These are phyloP conservation scores for Hypholoma fasciculare DNA, from an alignment of 768 basidiomycete genomes.

Conservation along the genomic window DNA sequence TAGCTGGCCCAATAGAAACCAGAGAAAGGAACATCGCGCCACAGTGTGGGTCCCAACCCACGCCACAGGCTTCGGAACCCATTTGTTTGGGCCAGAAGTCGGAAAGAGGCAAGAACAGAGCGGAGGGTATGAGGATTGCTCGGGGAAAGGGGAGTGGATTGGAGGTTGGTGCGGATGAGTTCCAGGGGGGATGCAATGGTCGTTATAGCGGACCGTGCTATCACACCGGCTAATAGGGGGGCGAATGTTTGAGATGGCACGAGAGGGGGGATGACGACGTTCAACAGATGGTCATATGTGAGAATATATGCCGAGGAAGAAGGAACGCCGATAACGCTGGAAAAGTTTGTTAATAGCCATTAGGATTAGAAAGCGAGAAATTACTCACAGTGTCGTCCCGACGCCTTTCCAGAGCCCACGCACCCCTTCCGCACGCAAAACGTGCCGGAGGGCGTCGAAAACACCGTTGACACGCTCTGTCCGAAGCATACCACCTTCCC, in stretches of 20 bases:
- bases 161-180: constrained; percentile 90
- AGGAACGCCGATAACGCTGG: constrained; percentile 86
- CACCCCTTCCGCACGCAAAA: constrained; percentile 78
- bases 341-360: constrained; percentile 6
- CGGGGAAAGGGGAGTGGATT: constrained; percentile 78
- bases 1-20: constrained; percentile 98
- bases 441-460: constrained; percentile 78
- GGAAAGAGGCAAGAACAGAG: constrained; percentile 69
- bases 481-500: constrained; percentile 70
- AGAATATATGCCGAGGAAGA: constrained; percentile 94
- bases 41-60: constrained; percentile 88
- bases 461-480: constrained; percentile 83
- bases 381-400: constrained; percentile 81
- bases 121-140: constrained; percentile 74
- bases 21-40: constrained; percentile 97
- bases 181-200: constrained; percentile 86
- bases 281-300: constrained; percentile 87
- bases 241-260: constrained; percentile 51
- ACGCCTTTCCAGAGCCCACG: constrained; percentile 94
- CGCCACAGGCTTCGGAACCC: constrained; percentile 83
- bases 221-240: constrained; percentile 80
- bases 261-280: constrained; percentile 59
- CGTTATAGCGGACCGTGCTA: constrained; percentile 80
- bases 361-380: background rate
- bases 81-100: constrained; percentile 54